Conservation (phyloP, 768 basidiomycete genomes). For the Crassisporium funariophilum region DNA sequence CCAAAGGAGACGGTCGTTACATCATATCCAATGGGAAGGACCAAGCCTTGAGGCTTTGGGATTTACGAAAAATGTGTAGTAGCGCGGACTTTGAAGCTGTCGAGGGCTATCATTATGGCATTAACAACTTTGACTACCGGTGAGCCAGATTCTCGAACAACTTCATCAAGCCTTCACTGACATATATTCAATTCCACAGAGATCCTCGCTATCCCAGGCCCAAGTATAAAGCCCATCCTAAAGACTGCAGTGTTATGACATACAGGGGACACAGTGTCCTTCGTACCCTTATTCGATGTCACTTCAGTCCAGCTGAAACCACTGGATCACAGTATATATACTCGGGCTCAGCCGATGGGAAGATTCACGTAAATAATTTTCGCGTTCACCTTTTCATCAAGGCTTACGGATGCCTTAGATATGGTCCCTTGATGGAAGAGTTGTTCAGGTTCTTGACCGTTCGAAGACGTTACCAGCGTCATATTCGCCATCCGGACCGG, state of each 20-base stretch:
- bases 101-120: conserved; percentile 52
- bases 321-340: conserved; percentile 95
- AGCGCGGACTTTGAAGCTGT: conserved; percentile 66
- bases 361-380: conserved; percentile 62
- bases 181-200: conserved; percentile 34
- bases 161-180: too few species aligned
- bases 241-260: conserved; percentile 94
- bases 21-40: conserved; percentile 96
- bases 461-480: conserved; percentile 69
- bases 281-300: conserved; percentile 91
- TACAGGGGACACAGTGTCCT: conserved; percentile 91
- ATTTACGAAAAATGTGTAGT: conserved; percentile 89
- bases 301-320: conserved; percentile 92
- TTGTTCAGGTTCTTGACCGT: conserved; percentile 85
- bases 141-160: conserved; percentile 32
- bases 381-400: not conserved
- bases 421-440: conserved; percentile 90
- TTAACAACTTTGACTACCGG: conserved; percentile 80
- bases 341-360: conserved; percentile 87
- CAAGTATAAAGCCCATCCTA: conserved; percentile 66
- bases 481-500: conserved; percentile 69
- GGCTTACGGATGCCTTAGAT: too few species aligned
- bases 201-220: conserved; percentile 69
- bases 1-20: conserved; percentile 96
- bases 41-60: conserved; percentile 90